Evolutionary conservation across 257 asterid species (phyloP).

Genomic region (Nicotiana tomentosiformis): DNA sequence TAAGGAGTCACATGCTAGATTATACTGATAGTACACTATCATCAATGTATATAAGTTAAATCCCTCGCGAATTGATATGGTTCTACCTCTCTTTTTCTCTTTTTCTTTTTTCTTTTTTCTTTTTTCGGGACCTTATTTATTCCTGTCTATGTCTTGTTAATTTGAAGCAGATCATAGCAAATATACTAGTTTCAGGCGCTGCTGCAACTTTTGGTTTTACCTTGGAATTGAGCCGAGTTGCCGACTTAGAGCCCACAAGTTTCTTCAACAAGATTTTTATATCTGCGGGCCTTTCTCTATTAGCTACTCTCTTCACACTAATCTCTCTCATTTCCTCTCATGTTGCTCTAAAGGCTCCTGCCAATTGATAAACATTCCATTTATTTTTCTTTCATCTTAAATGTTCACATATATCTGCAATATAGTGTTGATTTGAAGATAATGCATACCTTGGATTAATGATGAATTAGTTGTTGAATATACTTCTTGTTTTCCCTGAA

Average conservation of each 20-base stretch:
- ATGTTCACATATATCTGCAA: too few relatives aligned
- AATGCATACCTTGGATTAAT: too few relatives aligned
- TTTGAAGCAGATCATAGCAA: not conserved
- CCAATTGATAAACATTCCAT: too few relatives aligned
- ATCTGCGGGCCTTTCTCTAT: not conserved
- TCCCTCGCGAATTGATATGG: not conserved
- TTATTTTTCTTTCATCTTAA: too few relatives aligned
- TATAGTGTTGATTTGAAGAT: too few relatives aligned
- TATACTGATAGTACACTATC: not conserved
- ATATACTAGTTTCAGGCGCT: not conserved
- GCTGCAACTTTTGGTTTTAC: not conserved
- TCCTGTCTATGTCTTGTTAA: not conserved
- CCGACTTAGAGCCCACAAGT: not conserved
- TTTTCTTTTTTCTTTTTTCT: too few relatives aligned
- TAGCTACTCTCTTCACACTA: not conserved
- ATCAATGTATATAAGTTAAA: not conserved
- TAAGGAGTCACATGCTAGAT: not conserved
- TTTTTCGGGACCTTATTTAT: too few relatives aligned
- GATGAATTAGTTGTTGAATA: too few relatives aligned
- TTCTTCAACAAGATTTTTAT: not conserved
- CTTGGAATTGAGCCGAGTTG: not conserved
- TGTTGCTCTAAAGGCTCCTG: not conserved
- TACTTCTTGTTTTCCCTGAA: too few relatives aligned
- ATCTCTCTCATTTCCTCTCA: not conserved
- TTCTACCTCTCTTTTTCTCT: not conserved